Evolutionary conservation across 495 filamentous ascomycete species (phyloP).

Genomic region (Lepidopterella palustris): DNA sequence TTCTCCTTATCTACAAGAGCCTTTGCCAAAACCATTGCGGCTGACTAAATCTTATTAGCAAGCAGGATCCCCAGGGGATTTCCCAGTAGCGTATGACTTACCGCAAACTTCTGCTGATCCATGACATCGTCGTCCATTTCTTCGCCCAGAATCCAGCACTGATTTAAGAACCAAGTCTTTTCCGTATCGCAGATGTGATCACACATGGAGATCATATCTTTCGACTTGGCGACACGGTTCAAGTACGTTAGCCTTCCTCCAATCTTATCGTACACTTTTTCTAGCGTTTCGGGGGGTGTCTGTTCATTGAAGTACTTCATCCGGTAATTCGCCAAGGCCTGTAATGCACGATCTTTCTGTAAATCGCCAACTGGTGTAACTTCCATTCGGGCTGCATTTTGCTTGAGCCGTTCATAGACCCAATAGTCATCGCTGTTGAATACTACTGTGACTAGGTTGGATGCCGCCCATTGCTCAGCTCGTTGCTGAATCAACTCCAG

Average conservation of each 20-base stretch:
- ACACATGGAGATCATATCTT: conserved; percentile 71
- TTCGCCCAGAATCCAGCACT: conserved; percentile 84
- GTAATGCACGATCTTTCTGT: conserved; percentile 65
- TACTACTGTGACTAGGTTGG: conserved; percentile 79
- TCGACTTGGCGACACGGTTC: conserved; percentile 74
- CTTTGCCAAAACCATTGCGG: conserved; percentile 88
- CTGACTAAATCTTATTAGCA: conserved; percentile 47
- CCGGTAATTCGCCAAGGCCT: conserved; percentile 69
- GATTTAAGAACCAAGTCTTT: conserved; percentile 88
- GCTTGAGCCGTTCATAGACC: conserved; percentile 91
- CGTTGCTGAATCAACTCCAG: conserved; percentile 93
- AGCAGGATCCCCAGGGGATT: background rate
- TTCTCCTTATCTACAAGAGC: conserved; percentile 76
- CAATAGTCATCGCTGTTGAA: conserved; percentile 96
- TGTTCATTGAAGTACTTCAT: conserved; percentile 59
- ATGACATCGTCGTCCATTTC: conserved; percentile 99
- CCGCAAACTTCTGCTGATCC: conserved; percentile 94
- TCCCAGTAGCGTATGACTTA: conserved; percentile 38
- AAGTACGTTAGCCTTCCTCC: conserved; percentile 84
- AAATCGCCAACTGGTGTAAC: conserved; percentile 77
- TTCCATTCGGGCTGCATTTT: conserved; percentile 86
- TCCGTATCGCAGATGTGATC: conserved; percentile 71
- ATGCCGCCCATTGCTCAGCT: conserved; percentile 91
- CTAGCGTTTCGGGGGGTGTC: conserved; percentile 48
- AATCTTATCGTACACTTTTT: conserved; percentile 74